Percentiles rank a stretch among this genome's conserved stretches.
phyloP scores from a whole-genome alignment of 768 basidiomycete genomes.

The Suillus decipiens region DNA sequence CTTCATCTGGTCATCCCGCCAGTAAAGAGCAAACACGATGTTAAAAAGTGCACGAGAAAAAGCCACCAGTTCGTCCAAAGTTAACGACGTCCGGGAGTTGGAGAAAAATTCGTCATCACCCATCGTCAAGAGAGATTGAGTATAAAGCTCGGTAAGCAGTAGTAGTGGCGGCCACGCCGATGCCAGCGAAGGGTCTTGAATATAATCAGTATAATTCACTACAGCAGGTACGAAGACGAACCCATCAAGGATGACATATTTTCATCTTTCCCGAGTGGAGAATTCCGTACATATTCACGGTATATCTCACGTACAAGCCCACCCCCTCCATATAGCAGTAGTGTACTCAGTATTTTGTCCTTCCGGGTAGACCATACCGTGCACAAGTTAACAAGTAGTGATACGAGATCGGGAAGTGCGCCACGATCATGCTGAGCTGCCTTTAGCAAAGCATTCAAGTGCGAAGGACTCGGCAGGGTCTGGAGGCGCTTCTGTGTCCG shows the following conservation, averaged over 20 bases:
- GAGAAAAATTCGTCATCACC: conserved; percentile 98
- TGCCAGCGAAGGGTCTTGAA: conserved; percentile 45
- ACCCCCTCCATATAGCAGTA: conserved; percentile 53
- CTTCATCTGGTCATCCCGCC: conserved; percentile 49
- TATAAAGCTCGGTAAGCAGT: conserved; percentile 79
- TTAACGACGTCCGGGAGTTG: conserved; percentile 67
- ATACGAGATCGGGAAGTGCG: conserved; percentile 50
- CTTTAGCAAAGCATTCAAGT: conserved; percentile 56
- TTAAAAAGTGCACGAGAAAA: conserved; percentile 82
- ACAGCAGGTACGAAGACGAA: conserved; percentile 26
- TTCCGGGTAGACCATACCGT: conserved; percentile 60
- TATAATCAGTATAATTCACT: conserved; percentile 12
- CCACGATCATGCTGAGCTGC: conserved; percentile 41
- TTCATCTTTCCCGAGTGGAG: conserved; percentile 63
- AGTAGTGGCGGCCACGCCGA: conserved; percentile 69
- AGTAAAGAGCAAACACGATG: conserved; percentile 79
- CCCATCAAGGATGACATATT: conserved; percentile 39
- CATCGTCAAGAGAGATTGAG: conserved; percentile 84
- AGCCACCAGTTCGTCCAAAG: conserved; percentile 74
- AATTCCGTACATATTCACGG: conserved; percentile 60
- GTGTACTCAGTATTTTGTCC: conserved; percentile 57
- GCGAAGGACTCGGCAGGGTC: conserved; percentile 52
- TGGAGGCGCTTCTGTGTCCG: conserved; percentile 65
- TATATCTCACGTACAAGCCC: conserved; percentile 78
- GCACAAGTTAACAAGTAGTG: conserved; percentile 58